These are phyloP conservation scores for Podospora sp. DNA, from an alignment of 495 filamentous ascomycete species.

Conservation along the genomic window DNA sequence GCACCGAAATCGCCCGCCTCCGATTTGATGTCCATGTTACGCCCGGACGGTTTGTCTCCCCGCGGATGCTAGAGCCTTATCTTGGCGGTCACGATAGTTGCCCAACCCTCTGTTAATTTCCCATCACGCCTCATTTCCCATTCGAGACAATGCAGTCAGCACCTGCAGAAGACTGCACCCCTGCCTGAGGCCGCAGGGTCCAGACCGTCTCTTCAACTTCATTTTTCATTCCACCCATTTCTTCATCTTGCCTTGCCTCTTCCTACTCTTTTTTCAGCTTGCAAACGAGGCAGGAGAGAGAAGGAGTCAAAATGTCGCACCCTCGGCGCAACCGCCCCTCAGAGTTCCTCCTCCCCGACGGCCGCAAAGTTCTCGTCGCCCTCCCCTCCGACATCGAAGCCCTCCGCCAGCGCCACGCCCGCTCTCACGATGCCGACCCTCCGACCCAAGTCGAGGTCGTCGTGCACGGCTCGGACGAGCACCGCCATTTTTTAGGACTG, in stretches of 20 bases:
- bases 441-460: constrained; percentile 50
- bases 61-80: background rate
- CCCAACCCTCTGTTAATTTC: background rate
- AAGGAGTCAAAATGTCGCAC: background rate
- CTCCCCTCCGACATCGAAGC: constrained; percentile 53
- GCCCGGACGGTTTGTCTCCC: background rate
- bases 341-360: constrained; percentile 56
- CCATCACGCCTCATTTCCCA: background rate
- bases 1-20: no score
- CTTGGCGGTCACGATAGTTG: background rate
- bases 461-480: constrained; percentile 57
- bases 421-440: constrained; percentile 35
- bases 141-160: background rate
- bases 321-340: constrained; percentile 37
- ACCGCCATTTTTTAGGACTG: constrained; percentile 52
- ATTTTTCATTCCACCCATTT: background rate
- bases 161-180: background rate
- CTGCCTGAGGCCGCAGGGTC: background rate
- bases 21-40: no score
- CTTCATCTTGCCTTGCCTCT: background rate
- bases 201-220: background rate
- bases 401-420: constrained; percentile 42
- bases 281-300: background rate
- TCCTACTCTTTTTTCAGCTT: background rate
- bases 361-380: constrained; percentile 57